phyloP scores from a whole-genome alignment of 1,284 basidiomycete species.

The Ceratobasidium papillatum region DNA sequence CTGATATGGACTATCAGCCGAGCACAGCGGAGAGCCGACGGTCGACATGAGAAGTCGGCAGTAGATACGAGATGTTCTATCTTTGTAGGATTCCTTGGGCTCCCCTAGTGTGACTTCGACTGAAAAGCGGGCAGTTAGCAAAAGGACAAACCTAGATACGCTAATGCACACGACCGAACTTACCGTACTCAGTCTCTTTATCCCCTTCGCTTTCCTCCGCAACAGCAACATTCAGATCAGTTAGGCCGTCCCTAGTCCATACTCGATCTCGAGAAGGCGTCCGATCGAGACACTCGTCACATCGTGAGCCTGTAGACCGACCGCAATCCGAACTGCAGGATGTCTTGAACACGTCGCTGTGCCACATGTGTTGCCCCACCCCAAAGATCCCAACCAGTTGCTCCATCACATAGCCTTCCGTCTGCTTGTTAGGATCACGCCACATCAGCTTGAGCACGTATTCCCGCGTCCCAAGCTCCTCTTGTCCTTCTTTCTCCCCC shows the following conservation, averaged over 20 bases:
- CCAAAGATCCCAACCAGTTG: not conserved
- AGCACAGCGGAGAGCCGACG: not conserved
- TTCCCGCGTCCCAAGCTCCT: not conserved
- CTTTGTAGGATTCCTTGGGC: not conserved
- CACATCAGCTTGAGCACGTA: conserved; percentile 32
- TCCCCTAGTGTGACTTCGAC: not conserved
- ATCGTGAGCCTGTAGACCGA: not conserved
- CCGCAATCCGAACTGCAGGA: not conserved
- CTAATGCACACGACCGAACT: not conserved
- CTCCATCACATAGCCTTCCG: conserved; percentile 23
- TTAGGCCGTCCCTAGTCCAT: not conserved
- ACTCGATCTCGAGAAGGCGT: not conserved
- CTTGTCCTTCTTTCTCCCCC: not conserved
- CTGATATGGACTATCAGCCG: not conserved
- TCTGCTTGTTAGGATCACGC: not conserved
- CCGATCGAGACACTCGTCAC: not conserved
- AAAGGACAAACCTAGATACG: not conserved
- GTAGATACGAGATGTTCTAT: not conserved
- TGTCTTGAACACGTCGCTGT: not conserved
- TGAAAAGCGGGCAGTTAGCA: not conserved
- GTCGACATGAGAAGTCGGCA: conserved; percentile 19
- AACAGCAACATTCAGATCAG: not conserved
- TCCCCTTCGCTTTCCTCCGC: not conserved
- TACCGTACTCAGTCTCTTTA: not conserved
- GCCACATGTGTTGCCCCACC: conserved; percentile 5